Base-by-base conservation (phyloP, 257 asterid genomes). In the Lithospermum erythrorhizon region DNA sequence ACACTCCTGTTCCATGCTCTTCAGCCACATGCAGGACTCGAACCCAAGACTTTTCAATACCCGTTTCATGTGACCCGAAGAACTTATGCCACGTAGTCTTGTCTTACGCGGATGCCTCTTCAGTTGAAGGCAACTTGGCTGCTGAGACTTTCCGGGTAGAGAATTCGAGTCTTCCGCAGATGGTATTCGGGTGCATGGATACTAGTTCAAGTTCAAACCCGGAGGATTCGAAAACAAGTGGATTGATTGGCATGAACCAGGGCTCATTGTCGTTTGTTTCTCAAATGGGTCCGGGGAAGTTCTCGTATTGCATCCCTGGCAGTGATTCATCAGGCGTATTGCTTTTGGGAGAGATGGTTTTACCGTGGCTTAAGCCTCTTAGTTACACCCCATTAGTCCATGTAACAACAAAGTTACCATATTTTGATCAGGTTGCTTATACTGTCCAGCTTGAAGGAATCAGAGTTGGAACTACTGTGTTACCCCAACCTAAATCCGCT, bases 161-260 rank as follows among this genome's bases (percentile, higher is more conserved):
- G 22, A 58, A 60, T 6, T 66, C 83, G 59, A 57, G 23, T 1
- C 19, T 66, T 1, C 59, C 87, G 49, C 75, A 75, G 4, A 45
- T 74, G 60, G 77, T 81, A 0, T 88, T 88, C 87, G 96, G 95
- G 71, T 86, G 96, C 75, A 88, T 88, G 94, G 88, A 86, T 45
- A 2, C 77, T 19, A 72, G 79, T 7, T 78, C 85, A 0, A 83
- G 85, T 2, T 74, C 95, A 4, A 83, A 72, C 69, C 88, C 85
- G 30, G 90, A 85, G 23, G 96, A 88, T 37, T 57, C 76, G 0
- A 76, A 21, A 53, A 72, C 82, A 0, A 78, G 87, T 41, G 95
- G 96, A 3, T 61, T 88, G 8, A 56, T 88, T 54, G 96, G 95
- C 0, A 73, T 88, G 95, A 88, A 88, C 78, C 81, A 82, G 16